Base-by-base conservation (phyloP, 2,329 filamentous ascomycete species). In the Calonectria montana region DNA sequence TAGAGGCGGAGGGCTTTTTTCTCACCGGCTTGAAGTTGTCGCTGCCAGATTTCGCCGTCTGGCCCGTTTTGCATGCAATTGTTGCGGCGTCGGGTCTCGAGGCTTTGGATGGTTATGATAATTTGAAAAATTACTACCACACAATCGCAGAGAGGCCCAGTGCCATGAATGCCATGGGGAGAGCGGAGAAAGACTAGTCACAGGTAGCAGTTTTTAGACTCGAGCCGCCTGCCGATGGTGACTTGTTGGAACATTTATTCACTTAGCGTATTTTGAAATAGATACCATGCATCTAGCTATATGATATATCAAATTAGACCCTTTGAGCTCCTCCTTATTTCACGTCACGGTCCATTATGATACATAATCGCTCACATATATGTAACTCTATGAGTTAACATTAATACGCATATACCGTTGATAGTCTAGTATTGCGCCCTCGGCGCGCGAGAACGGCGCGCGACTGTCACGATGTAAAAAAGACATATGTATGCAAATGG, bases 21-120 rank as follows among this genome's bases (percentile, higher is more conserved):
- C 85, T 91, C 23, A 86, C 87, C 0, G 88, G 87, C 0, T 69
- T 78, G 3, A 73, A 70, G 0, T 76, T 86, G 0, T 83, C 84
- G 2, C 77, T 91, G 2, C 86, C 87, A 0, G 90, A 92, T 79
- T 92, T 87, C 77, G 88, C 88, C 0, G 78, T 91, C 4, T 91
- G 88, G 87, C 89, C 90, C 1, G 83, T 90, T 16, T 75, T 92
- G 70, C 81, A 89, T 69, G 83, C 84, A 37, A 82, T 90, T 23
- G 79, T 84, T 10, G 72, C 80, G 16, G 80, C 82, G 23, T 79
- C 79, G 67, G 84, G 82, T 1, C 48, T 77, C 4, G 81, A 79
- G 2, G 74, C 75, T 0, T 76, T 87, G 7, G 75, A 75, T 6
- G 80, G 81, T 1, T 69, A 82, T 16, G 73, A 73, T 18, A 74